Base-by-base conservation (phyloP, 495 filamentous ascomycete genomes). In the Venustampulla echinocandica region DNA sequence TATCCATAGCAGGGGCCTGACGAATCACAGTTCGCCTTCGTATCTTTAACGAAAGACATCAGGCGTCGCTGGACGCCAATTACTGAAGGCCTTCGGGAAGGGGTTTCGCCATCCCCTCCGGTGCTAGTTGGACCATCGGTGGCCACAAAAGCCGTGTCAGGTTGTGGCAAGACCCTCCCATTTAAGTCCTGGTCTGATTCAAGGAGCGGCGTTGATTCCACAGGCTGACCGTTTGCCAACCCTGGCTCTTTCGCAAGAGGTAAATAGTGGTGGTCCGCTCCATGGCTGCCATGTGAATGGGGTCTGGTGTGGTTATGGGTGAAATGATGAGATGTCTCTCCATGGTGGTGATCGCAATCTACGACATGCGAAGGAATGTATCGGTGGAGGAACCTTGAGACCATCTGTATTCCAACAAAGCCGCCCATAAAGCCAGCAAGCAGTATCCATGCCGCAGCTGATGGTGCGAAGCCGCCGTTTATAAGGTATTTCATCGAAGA, bases 361-460 rank as follows among this genome's bases (percentile, higher is more conserved):
- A 96, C 90, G 18, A 94, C 80, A 57, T 92, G 84, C n/a, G 88
- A 92, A 0, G 93, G 92, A 37, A 97, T 81, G 57, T 80, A 81
- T 19, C 71, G 77, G 61, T 98, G 92, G 19, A 96, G 60, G 11
- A 93, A 59, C 17, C 79, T 75, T 2, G 92, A 95, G 17, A 94
- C 51, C 37, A 87, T 52, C 46, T 87, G 83, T 39, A 98, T 94
- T 2, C 87, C 82, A 14, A 94, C 60, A 37, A 94, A 90, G 17
- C 92, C 92, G 10, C 64, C 75, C 3, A 90, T 64, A 56, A 96
- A 98, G 49, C 80, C 83, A 18, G 67, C 77, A 54, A 90, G 87
- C 42, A 92, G 69, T 1, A 74, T 65, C 59, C 82, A 89, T 11
- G 82, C 79, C 4, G 90, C 86, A 1, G 63, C 56, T 43, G 79